Base-by-base conservation (phyloP, 768 basidiomycete species). In the Termitomyces sp. region DNA sequence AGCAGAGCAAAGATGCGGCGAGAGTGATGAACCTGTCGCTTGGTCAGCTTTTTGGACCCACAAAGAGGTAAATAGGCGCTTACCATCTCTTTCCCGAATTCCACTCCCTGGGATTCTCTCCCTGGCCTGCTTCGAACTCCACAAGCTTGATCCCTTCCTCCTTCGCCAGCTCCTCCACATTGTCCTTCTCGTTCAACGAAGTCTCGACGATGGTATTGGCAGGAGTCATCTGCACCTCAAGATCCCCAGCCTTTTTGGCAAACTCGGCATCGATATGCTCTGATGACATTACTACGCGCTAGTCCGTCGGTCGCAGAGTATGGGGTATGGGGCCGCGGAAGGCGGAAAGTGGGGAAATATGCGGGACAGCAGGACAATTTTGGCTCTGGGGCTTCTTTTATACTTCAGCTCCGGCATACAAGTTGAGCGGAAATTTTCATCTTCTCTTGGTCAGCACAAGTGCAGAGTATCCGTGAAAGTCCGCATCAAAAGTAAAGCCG, bases 1-100 rank as follows among this genome's bases (percentile, higher is more conserved):
- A 62, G 60, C 75, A 76, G 7, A 77, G 64, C 29, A 70, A 66
- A 3, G 73, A 71, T 0, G 75, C 68, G 20, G 70, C 61, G 20
- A 69, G 53, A 1, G 74, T 76, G 22, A 75, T 62, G 59, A 69
- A 72, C 75, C 75, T 44, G 37, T 3, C n/a, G 26, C 18, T 44
- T n/a, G 50, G 16, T 44, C 13, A 49, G 46, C 5, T 3, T 33
- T 20, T 24, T 22, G 2, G 44, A 24, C 16, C 18, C n/a, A 24
- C 47, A 7, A 31, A 29, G n/a, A 51, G 39, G 15, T 26, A 24
- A 34, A 41, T 37, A 20, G 4, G 22, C 34, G 42, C 57, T 31
- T 48, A 75, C 76, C 76, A 76, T 66, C 75, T 76, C 55, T 62
- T 68, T 3, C 54, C 56, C 3, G 7, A 12, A 4, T 34, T 26